Percentiles rank a stretch among this genome's conserved stretches.
Conservation (phyloP, 2,329 filamentous ascomycete genomes). For the Tothia fuscella region DNA sequence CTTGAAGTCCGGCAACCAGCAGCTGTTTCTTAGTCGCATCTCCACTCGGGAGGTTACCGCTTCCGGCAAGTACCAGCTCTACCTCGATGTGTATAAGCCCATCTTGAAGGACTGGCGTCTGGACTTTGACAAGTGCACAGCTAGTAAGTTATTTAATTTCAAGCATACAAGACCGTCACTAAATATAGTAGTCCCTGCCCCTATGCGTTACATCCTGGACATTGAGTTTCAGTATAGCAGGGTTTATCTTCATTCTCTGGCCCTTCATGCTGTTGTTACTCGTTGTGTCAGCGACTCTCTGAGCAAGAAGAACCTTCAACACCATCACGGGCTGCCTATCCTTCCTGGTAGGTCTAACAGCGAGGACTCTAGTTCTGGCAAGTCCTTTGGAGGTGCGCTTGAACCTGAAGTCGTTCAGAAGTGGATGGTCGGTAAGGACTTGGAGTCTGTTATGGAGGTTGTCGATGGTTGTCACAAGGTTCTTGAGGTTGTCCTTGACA, state of each 20-base stretch:
- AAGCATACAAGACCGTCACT: constrained; percentile 13
- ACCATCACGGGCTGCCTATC: too few relatives aligned
- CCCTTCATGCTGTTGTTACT: constrained; percentile 88
- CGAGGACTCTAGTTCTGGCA: constrained; percentile 2
- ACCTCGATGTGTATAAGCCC: constrained; percentile 71
- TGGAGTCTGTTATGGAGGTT: constrained; percentile 54
- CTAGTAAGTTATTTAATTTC: constrained; percentile 25
- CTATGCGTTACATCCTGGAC: constrained; percentile 63
- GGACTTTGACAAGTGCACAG: constrained; percentile 64
- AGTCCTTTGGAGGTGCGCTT: constrained; percentile 22
- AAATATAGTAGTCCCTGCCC: constrained; percentile 35
- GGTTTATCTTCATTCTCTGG: constrained; percentile 88
- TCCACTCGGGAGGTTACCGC: constrained; percentile 84
- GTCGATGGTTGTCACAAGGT: constrained; percentile 67
- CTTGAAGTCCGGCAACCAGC: constrained; percentile 83
- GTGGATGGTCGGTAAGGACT: constrained; percentile 47
- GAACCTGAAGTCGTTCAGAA: constrained; percentile 33
- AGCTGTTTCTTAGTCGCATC: constrained; percentile 75
- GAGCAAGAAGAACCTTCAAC: constrained; percentile 1
- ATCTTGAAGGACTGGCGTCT: constrained; percentile 67
- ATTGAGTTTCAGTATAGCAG: constrained; percentile 95
- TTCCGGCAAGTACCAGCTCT: constrained; percentile 68
- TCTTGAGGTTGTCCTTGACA: constrained; percentile 65
- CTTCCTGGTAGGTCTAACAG: constrained; percentile 14
- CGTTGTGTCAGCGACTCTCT: constrained; percentile 67